phyloP scores from a whole-genome alignment of 1,139 yeast genomes.

The Candida tropicalis region DNA sequence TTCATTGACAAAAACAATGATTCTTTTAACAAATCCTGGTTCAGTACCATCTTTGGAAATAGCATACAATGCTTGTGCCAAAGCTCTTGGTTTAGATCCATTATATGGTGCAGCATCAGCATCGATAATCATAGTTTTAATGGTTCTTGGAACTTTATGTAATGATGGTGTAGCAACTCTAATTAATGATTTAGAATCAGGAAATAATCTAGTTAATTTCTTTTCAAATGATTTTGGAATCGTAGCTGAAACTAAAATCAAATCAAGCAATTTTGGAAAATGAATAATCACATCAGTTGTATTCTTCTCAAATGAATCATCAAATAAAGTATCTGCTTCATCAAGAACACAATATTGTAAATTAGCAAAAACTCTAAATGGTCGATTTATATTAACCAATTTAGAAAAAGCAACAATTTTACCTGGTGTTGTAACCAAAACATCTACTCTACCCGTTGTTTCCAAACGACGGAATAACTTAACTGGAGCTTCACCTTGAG shows the following conservation, averaged over 20 bases:
- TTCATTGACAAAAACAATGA: slow-evolving; percentile 84
- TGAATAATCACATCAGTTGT: slow-evolving; percentile 60
- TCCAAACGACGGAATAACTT: slow-evolving; percentile 49
- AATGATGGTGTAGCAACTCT: slow-evolving; percentile 75
- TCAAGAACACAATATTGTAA: slow-evolving; percentile 76
- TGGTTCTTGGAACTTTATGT: slow-evolving; percentile 77
- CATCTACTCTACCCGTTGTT: slow-evolving; percentile 59
- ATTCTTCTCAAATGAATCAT: slow-evolving; percentile 73
- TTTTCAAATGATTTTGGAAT: slow-evolving; percentile 78
- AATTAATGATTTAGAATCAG: slow-evolving; percentile 55
- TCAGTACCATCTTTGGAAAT: slow-evolving; percentile 85
- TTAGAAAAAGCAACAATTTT: slow-evolving; percentile 54
- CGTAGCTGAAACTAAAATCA: slow-evolving; percentile 87
- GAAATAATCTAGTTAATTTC: slow-evolving; percentile 62
- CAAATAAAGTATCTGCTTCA: slow-evolving; percentile 94
- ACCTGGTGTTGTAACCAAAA: slow-evolving; percentile 83
- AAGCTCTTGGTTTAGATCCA: slow-evolving; percentile 79
- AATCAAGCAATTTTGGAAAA: slow-evolving; percentile 58
- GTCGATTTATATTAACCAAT: slow-evolving; percentile 46
- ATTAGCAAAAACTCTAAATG: slow-evolving; percentile 47
- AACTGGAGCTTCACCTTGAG: slow-evolving; percentile 49
- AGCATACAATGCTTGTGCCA: slow-evolving; percentile 87
- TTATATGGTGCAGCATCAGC: slow-evolving; percentile 75
- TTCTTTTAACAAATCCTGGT: slow-evolving; percentile 71
- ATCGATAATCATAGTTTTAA: slow-evolving; percentile 75